These are phyloP conservation scores for Wickerhamomyces ciferrii DNA, from an alignment of 805 yeast species.

Conservation along the genomic window DNA sequence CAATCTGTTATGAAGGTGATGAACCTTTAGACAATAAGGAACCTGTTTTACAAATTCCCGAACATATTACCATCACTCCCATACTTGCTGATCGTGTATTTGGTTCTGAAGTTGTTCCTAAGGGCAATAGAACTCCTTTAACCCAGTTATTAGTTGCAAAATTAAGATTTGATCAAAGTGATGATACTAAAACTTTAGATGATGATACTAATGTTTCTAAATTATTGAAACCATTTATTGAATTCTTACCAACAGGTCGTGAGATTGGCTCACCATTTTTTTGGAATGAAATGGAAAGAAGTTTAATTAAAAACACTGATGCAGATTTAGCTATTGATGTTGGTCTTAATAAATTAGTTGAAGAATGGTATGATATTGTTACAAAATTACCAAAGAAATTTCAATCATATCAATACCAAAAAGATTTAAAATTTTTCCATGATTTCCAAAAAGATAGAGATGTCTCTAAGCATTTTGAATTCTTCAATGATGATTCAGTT, in stretches of 20 bases:
- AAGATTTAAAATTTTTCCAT: constrained; percentile 23
- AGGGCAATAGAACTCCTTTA: constrained; percentile 11
- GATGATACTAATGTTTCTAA: constrained; percentile 8
- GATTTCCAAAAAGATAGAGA: constrained; percentile 17
- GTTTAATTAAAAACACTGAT: constrained; percentile 62
- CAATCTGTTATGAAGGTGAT: constrained; percentile 21
- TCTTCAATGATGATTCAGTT: constrained; percentile 19
- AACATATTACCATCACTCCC: constrained; percentile 30
- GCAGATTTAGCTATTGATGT: constrained; percentile 48
- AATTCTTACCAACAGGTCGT: constrained; percentile 38
- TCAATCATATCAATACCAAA: constrained; percentile 14
- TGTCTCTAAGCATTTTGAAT: constrained; percentile 14
- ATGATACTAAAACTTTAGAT: constrained; percentile 8
- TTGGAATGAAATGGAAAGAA: constrained; percentile 52
- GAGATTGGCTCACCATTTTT: constrained; percentile 58
- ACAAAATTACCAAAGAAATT: constrained; percentile 12
- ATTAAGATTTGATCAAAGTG: constrained; percentile 32
- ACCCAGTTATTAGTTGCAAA: constrained; percentile 35
- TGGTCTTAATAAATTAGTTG: constrained; percentile 38
- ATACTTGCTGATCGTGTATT: constrained; percentile 27
- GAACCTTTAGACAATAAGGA: constrained; percentile 4
- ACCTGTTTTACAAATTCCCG: constrained; percentile 35
- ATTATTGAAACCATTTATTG: constrained; percentile 39
- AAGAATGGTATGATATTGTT: constrained; percentile 50
- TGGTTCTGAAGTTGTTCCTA: constrained; percentile 5